A percentile compares a stretch with the other conserved stretches of the same genome.
Conservation (phyloP, 306 rosid species). For the Luffa aegyptiaca region DNA sequence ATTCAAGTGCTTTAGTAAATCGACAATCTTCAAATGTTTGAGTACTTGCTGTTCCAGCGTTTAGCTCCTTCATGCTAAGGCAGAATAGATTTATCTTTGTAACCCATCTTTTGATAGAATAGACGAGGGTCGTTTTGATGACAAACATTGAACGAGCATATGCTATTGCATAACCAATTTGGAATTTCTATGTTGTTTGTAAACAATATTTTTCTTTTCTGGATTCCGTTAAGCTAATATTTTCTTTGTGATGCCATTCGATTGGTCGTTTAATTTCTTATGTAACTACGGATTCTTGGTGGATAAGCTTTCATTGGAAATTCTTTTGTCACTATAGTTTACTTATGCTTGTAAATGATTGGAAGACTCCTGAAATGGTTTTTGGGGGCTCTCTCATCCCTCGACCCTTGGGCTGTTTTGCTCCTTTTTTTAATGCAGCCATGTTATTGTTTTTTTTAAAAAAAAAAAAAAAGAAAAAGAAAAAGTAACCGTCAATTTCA, state of each 20-base stretch:
- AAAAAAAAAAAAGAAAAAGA: no score
- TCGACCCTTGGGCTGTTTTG: no score
- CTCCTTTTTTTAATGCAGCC: no score
- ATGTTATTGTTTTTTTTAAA: no score
- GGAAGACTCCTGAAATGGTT: no score
- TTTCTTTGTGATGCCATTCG: not conserved
- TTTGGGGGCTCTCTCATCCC: no score
- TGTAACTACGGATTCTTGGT: no score
- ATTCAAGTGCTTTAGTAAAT: not conserved
- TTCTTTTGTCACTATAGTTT: no score
- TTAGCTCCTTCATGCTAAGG: not conserved
- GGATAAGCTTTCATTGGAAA: no score
- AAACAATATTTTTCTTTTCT: not conserved
- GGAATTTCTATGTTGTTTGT: not conserved
- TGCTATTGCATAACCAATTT: not conserved
- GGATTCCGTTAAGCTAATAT: not conserved
- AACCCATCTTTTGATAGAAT: constrained; percentile 2
- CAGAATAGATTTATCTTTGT: not conserved
- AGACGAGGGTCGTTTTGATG: not conserved
- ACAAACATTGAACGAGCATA: not conserved
- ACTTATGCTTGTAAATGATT: no score
- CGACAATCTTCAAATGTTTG: not conserved
- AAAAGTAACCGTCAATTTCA: no score
- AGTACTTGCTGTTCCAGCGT: not conserved
- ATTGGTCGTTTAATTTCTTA: no score